phyloP scores from a whole-genome alignment of 2,329 filamentous ascomycete genomes.

The Clonostachys chloroleuca region DNA sequence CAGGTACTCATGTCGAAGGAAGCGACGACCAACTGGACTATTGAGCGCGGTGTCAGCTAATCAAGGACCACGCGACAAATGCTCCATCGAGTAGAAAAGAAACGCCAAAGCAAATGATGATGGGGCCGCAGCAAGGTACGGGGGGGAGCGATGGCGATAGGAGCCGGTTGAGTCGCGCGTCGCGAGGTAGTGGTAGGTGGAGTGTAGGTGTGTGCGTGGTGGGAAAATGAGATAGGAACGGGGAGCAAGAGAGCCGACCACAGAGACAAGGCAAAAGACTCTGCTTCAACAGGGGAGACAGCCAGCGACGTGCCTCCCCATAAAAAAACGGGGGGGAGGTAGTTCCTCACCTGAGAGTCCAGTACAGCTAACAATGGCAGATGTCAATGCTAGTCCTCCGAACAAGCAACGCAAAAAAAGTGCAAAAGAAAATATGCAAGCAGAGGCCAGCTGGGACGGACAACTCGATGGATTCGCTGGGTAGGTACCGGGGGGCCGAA shows the following conservation, averaged over 20 bases:
- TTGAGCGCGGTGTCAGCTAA: constrained; percentile 37
- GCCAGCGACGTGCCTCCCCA: neutral
- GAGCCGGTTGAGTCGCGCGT: constrained; percentile 29
- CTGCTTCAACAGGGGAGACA: neutral
- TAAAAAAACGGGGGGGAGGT: neutral
- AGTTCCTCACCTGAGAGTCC: neutral
- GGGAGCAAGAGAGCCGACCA: neutral
- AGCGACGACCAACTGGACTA: constrained; percentile 12
- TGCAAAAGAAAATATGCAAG: too few relatives aligned
- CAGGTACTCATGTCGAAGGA: constrained; percentile 63
- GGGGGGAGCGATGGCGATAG: constrained; percentile 24
- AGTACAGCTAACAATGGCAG: too few relatives aligned
- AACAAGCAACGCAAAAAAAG: too few relatives aligned
- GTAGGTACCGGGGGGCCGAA: too few relatives aligned
- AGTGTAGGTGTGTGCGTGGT: constrained; percentile 13
- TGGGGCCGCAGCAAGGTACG: constrained; percentile 41
- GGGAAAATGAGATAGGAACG: constrained; percentile 5
- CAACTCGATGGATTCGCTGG: too few relatives aligned
- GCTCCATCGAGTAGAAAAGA: constrained; percentile 28
- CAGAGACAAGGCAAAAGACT: neutral
- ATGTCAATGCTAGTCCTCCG: too few relatives aligned
- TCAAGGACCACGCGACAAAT: constrained; percentile 28
- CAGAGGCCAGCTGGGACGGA: too few relatives aligned
- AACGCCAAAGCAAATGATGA: constrained; percentile 30
- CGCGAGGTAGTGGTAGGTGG: constrained; percentile 33